phyloP scores from a whole-genome alignment of 768 basidiomycete species.

The Russula sp. region DNA sequence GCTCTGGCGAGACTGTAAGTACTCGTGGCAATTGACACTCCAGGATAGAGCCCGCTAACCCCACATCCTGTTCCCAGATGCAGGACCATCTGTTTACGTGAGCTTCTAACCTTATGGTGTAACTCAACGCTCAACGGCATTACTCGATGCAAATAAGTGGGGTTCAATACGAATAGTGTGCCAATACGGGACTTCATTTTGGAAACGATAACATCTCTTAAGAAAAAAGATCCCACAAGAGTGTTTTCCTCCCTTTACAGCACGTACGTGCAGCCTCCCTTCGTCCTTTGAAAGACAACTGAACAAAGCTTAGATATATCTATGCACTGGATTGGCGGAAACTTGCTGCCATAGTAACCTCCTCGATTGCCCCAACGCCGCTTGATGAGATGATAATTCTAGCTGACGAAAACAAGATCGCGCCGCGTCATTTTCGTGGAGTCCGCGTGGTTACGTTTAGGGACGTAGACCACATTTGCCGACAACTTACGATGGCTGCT shows the following conservation, averaged over 20 bases:
- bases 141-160: conserved; percentile 13
- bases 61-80: conserved; percentile 3
- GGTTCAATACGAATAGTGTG: not conserved
- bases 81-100: conserved; percentile 18
- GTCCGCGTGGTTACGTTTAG: conserved; percentile 18
- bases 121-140: not conserved
- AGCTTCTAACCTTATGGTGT: not conserved
- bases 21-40: not conserved
- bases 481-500: conserved; percentile 18
- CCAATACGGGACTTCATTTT: not conserved
- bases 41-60: not conserved
- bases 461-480: conserved; percentile 6
- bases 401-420: not conserved
- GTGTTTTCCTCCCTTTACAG: conserved; percentile 7
- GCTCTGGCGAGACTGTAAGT: conserved; percentile 23
- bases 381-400: conserved; percentile 26
- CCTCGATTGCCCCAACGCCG: conserved; percentile 16
- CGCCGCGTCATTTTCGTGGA: not conserved
- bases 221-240: conserved; percentile 9
- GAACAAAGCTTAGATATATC: conserved; percentile 16
- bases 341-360: not conserved
- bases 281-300: not conserved
- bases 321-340: conserved; percentile 6
- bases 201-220: conserved; percentile 15
- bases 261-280: not conserved